Base-by-base conservation (phyloP, 2,329 filamentous ascomycete genomes). In the Curvularia sp. region DNA sequence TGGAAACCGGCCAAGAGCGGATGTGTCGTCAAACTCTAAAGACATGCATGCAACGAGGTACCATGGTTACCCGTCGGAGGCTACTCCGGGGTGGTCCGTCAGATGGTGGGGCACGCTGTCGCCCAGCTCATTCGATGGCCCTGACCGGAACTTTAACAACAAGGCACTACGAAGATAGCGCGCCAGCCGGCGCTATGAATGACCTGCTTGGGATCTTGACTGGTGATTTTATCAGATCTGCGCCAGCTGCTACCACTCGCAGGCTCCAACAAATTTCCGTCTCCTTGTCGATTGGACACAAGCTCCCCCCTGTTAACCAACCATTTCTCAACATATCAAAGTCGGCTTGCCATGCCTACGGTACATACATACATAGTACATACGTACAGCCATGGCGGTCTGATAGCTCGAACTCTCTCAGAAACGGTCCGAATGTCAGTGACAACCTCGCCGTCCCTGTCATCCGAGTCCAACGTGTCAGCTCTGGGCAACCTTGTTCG, bases 41-140 rank as follows among this genome's bases (percentile, higher is more conserved):
- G 13, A 30, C 15, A 50, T 57, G 49, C 49, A 38, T 38, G 33
- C 44, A 47, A 30, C 44, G 26, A 46, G 22, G 15, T 64, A 38
- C 59, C 56, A 62, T 52, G 55, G 39, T 28, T 54, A 38, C 22
- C 42, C 48, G 15, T 20, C 68, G 67, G 68, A 69, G 31, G 42
- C 41, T 24, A 47, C 63, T 71, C 68, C 68, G 66, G 60, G 49
- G 51, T 53, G 53, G 56, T 57, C 53, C 56, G 61, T 46, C 68
- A 35, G 58, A 50, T 50, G 30, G 35, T 52, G 38, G 54, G 43
- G 26, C 44, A n/a, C 30, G 43, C 30, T 31, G 18, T 31, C 35
- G 41, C 50, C 54, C 50, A 50, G 55, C 38, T 20, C 35, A 43
- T 54, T 39, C 13, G 9, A 35, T 20, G 50, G 33, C 38, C 33